phyloP scores from a whole-genome alignment of 371 early-diverging fungal species.

The Zopfochytrium polystomum region DNA sequence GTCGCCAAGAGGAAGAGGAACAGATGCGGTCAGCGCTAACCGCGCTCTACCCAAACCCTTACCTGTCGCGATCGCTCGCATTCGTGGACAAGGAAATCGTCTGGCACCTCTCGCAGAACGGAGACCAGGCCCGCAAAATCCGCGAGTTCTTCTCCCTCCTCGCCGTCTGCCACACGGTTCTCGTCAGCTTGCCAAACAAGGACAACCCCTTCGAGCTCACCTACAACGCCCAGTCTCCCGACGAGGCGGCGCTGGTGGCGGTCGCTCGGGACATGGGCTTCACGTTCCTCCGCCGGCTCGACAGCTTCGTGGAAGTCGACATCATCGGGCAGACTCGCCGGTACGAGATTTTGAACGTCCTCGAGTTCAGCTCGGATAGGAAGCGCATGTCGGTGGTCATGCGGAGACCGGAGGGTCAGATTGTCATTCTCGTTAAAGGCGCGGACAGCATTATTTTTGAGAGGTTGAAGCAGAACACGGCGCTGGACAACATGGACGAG shows the following conservation, averaged over 20 bases:
- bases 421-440: slow-evolving; percentile 91
- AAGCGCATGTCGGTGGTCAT: slow-evolving; percentile 94
- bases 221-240: slow-evolving; percentile 94
- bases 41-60: slow-evolving; percentile 24
- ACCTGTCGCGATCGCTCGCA: slow-evolving; percentile 64
- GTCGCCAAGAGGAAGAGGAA: slow-evolving; percentile 30
- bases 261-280: slow-evolving; percentile 91
- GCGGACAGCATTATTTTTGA: slow-evolving; percentile 92
- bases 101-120: slow-evolving; percentile 52
- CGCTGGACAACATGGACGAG: not conserved
- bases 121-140: slow-evolving; percentile 44
- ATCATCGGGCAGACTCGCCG: slow-evolving; percentile 45
- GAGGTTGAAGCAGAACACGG: slow-evolving; percentile 48
- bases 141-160: slow-evolving; percentile 81
- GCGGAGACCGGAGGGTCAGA: slow-evolving; percentile 68
- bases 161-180: slow-evolving; percentile 90
- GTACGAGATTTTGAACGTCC: slow-evolving; percentile 47
- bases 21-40: slow-evolving; percentile 25
- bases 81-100: slow-evolving; percentile 83
- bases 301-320: slow-evolving; percentile 41
- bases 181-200: slow-evolving; percentile 82
- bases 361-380: slow-evolving; percentile 90
- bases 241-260: slow-evolving; percentile 91
- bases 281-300: slow-evolving; percentile 65
- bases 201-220: slow-evolving; percentile 22